phyloP scores from a whole-genome alignment of 2,329 filamentous ascomycete species.

The Lizonia empirigonia region DNA sequence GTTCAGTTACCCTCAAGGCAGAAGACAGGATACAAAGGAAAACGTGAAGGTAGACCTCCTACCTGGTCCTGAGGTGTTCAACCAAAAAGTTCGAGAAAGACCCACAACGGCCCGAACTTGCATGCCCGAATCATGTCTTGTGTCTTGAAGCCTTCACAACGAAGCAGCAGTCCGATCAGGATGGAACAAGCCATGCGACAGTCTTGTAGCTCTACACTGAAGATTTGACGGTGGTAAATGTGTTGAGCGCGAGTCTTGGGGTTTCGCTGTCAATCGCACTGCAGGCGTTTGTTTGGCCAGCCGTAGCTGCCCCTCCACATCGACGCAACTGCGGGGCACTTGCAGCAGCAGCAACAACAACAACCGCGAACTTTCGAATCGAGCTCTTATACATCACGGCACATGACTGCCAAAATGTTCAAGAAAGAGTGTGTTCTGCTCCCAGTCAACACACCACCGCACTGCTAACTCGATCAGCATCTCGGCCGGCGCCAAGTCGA shows the following conservation, averaged over 20 bases:
- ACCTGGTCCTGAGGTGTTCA: not conserved
- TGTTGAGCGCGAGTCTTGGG: too few relatives aligned
- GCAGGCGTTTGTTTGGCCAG: not conserved
- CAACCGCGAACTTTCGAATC: conserved; percentile 3
- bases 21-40: not conserved
- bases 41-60: not conserved
- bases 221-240: too few relatives aligned
- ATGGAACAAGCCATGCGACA: not conserved
- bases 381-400: conserved; percentile 4
- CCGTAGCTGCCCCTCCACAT: conserved; percentile 11
- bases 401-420: conserved; percentile 37
- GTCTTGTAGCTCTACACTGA: too few relatives aligned
- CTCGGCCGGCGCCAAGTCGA: conserved; percentile 79
- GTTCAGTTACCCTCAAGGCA: not conserved
- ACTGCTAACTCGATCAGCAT: conserved; percentile 59
- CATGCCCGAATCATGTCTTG: conserved; percentile 3
- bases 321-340: conserved; percentile 12
- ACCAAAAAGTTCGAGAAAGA: not conserved
- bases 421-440: conserved; percentile 42
- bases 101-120: conserved; percentile 1
- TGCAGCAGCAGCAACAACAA: conserved; percentile 12
- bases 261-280: too few relatives aligned
- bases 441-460: not conserved
- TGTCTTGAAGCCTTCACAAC: not conserved
- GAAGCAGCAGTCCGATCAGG: not conserved